Percentiles rank a stretch among this genome's conserved stretches.
These are phyloP conservation scores for Arthrobotrys sphaeroides DNA, from an alignment of 2,329 filamentous ascomycete species.

Conservation along the genomic window DNA sequence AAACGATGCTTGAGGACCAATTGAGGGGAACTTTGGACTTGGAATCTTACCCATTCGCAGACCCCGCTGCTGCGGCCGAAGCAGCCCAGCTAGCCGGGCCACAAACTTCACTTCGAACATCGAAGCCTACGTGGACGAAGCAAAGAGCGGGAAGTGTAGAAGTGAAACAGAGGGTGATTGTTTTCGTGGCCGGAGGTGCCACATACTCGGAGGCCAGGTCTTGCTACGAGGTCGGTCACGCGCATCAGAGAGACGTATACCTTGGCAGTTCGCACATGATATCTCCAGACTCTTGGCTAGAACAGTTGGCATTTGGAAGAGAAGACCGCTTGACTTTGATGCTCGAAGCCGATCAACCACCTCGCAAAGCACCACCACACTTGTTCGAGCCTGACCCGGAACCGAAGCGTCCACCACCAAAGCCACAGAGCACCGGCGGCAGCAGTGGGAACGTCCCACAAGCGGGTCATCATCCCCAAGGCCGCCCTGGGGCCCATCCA, in stretches of 20 bases:
- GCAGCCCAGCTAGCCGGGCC: constrained; percentile 66
- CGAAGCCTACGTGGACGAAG: constrained; percentile 94
- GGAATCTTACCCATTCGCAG: constrained; percentile 75
- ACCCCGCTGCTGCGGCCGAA: constrained; percentile 72
- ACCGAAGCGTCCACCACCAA: constrained; percentile 64
- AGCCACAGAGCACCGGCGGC: constrained; percentile 54
- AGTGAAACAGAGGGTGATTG: constrained; percentile 86
- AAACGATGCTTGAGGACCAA: constrained; percentile 81
- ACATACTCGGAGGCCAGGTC: constrained; percentile 89
- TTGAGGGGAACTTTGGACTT: constrained; percentile 74
- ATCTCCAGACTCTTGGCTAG: constrained; percentile 81
- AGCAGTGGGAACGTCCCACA: constrained; percentile 56
- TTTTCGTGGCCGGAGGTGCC: constrained; percentile 94
- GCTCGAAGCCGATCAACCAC: constrained; percentile 73
- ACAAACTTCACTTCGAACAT: constrained; percentile 82
- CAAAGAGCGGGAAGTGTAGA: constrained; percentile 78
- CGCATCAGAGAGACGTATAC: constrained; percentile 81
- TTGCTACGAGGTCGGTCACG: constrained; percentile 84
- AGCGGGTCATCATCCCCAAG: neutral
- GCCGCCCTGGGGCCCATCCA: neutral
- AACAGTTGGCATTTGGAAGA: constrained; percentile 82
- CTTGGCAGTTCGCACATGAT: constrained; percentile 92
- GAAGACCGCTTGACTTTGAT: constrained; percentile 78
- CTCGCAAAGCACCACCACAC: constrained; percentile 77
- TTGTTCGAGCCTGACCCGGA: constrained; percentile 77